Evolutionary conservation across 1,139 yeast species (phyloP), one percentile per base, ranked within the genome.

Genomic region (Yamadazyma kanchanaburiensis): DNA sequence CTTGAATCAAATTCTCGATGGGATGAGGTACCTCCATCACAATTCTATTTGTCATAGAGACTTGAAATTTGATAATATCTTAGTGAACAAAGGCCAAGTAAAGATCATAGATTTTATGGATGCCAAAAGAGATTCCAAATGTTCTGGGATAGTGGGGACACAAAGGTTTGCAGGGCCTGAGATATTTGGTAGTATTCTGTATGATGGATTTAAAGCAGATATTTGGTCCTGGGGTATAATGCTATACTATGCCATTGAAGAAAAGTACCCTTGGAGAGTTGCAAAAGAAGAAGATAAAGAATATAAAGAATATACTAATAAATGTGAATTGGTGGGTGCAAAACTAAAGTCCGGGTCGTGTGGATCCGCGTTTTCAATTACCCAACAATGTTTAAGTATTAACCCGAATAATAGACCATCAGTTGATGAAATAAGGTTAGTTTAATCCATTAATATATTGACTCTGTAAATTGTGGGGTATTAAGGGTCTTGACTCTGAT

Each of bases 151-250:
- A n/a, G 77, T 70, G 4, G 80, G 80, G 0, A 66, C 77, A 2
- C 60, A 55, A 16, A 42, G 49, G 8, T 70, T 60, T 39, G 55
- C 60, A 18, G 74, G 79, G 0, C 80, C 80, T 0, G 80, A 74
- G 44, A 60, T 69, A 12, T 58, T 56, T 25, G 35, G 46, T 11
- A 33, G 31, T 10, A 40, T 73, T 8, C 45, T 42, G 10, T 74
- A 74, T 42, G 55, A 63, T 33, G 74, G 76, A 0, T 49, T 45
- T 27, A 49, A 48, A 20, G 57, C 60, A 5, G 80, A 74, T 39
- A 45, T 70, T 8, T 74, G 80, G 80, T 64, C 77, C 0, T 37
- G 70, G 22, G 79, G 73, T 0, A 55, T 72, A 2, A 49, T 72
- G 3, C 43, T 69, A 3, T 60, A 56, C 34, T 63, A 56, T 38